A percentile compares a stretch with the other conserved stretches of the same genome.
phyloP scores from a whole-genome alignment of 768 basidiomycete genomes.

The Termitomyces sp. region DNA sequence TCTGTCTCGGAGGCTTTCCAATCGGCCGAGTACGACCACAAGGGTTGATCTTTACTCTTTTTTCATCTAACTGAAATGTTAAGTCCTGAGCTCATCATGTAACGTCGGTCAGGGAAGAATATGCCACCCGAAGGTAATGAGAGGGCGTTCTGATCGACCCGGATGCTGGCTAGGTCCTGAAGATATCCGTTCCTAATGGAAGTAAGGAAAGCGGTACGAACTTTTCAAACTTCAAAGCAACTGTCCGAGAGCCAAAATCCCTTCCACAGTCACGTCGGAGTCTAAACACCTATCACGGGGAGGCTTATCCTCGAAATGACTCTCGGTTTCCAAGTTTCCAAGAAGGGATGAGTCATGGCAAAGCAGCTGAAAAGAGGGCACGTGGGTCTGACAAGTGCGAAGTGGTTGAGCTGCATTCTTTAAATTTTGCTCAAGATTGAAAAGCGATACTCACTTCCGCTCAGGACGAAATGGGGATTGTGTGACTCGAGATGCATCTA shows the following conservation, averaged over 20 bases:
- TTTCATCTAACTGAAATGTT: too few relatives aligned
- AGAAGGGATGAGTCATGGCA: not conserved
- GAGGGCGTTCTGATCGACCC: not conserved
- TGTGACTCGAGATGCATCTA: not conserved
- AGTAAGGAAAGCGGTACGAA: too few relatives aligned
- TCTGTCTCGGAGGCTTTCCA: not conserved
- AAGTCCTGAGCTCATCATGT: not conserved
- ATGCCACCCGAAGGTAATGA: not conserved
- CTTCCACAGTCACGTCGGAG: not conserved
- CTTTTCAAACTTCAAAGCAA: too few relatives aligned
- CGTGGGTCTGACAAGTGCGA: too few relatives aligned
- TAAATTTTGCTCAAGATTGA: not conserved
- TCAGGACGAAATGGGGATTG: not conserved
- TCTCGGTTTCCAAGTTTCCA: not conserved
- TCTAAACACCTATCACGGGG: not conserved
- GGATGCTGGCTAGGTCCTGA: not conserved
- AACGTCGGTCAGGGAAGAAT: not conserved
- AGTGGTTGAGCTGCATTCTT: not conserved
- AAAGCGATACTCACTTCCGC: not conserved
- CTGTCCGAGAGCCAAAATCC: too few relatives aligned
- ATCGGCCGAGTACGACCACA: not conserved
- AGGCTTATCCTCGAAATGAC: not conserved
- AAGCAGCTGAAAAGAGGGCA: not conserved
- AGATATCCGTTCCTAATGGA: too few relatives aligned
- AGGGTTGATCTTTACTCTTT: not conserved